Evolutionary conservation across 345 rosid species (phyloP).

Genomic region (Rhizophora apiculata): DNA sequence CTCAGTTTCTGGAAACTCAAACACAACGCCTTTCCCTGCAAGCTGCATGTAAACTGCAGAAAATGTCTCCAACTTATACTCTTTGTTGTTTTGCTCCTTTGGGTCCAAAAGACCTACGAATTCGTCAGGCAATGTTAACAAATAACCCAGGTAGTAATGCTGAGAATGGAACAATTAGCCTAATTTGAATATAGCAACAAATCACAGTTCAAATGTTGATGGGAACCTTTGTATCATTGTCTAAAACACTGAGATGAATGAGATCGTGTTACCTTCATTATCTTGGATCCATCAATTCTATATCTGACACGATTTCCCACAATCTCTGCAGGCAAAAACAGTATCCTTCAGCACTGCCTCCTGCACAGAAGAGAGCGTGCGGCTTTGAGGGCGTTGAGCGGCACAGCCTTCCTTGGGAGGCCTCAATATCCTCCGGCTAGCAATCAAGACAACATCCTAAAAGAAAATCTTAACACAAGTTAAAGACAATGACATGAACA

Average conservation of each 20-base stretch:
- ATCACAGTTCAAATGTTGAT: too few relatives aligned
- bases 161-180: too few relatives aligned
- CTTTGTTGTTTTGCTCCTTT: constrained; percentile 72
- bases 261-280: constrained; percentile 53
- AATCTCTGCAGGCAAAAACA: constrained; percentile 84
- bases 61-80: constrained; percentile 75
- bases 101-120: constrained; percentile 50
- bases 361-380: constrained; percentile 77
- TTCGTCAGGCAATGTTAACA: too few relatives aligned
- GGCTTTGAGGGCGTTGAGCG: constrained; percentile 81
- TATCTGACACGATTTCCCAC: constrained; percentile 82
- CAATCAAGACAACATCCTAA: constrained; percentile 75
- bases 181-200: not conserved
- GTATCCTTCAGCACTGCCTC: constrained; percentile 85
- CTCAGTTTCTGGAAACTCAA: constrained; percentile 66
- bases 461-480: not conserved
- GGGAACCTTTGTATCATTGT: too few relatives aligned
- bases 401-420: constrained; percentile 96
- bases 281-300: constrained; percentile 75
- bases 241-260: too few relatives aligned
- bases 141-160: too few relatives aligned
- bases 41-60: constrained; percentile 80
- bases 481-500: not conserved
- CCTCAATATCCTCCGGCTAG: constrained; percentile 71
- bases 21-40: constrained; percentile 72